Conservation (phyloP, 1,284 basidiomycete species). For the Neolentinus lepideus region DNA sequence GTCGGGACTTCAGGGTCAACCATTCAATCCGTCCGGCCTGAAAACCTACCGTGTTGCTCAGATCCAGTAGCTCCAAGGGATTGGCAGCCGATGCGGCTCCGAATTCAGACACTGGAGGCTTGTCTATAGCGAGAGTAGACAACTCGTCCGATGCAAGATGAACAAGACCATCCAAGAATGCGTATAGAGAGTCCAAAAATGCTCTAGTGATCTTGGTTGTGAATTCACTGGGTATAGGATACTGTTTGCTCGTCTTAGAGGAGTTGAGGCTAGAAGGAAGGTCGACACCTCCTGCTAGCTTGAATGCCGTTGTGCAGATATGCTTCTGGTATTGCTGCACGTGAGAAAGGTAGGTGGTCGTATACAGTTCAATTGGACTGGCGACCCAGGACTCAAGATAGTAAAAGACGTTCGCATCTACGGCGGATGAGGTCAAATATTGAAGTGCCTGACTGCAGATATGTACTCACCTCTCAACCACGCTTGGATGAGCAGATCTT, state of each 20-base stretch:
- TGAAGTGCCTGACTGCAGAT: background rate
- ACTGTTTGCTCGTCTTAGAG: conserved; percentile 47
- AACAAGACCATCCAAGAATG: conserved; percentile 86
- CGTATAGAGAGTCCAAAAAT: conserved; percentile 86
- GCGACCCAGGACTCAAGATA: conserved; percentile 83
- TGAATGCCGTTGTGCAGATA: conserved; percentile 74
- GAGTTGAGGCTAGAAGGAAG: conserved; percentile 31
- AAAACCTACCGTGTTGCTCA: conserved; percentile 51
- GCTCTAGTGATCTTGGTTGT: conserved; percentile 74
- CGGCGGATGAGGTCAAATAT: background rate
- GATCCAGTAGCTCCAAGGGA: conserved; percentile 48
- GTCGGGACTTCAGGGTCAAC: background rate
- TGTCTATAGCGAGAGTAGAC: conserved; percentile 36
- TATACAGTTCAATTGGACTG: conserved; percentile 46
- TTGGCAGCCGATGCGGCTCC: conserved; percentile 29
- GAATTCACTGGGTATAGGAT: conserved; percentile 49
- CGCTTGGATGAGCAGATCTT: conserved; percentile 69
- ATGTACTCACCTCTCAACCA: conserved; percentile 75
- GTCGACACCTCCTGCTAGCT: conserved; percentile 78
- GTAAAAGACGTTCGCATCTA: conserved; percentile 82
- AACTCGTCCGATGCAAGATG: conserved; percentile 74
- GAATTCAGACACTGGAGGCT: conserved; percentile 24
- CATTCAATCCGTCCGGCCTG: conserved; percentile 7
- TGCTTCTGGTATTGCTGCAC: conserved; percentile 84
- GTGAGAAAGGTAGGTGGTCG: conserved; percentile 64